phyloP scores from a whole-genome alignment of 1,284 basidiomycete genomes.

The Neonothopanus nambi region DNA sequence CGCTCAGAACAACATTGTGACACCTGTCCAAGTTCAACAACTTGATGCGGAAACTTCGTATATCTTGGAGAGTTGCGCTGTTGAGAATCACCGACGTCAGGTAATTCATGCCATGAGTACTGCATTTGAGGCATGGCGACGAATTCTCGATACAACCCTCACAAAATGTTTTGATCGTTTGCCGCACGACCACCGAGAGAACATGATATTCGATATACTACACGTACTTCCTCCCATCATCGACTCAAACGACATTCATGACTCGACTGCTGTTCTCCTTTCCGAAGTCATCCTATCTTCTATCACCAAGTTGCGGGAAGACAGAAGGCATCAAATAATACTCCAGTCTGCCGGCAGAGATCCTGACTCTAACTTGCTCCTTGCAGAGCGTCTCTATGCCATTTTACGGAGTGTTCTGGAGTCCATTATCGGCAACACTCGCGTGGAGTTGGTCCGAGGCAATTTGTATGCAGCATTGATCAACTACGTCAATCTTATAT shows the following conservation, averaged over 20 bases:
- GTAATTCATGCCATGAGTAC: constrained; percentile 70
- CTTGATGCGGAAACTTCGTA: constrained; percentile 73
- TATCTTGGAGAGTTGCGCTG: constrained; percentile 78
- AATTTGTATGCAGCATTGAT: constrained; percentile 92
- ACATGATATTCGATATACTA: constrained; percentile 85
- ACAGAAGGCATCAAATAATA: constrained; percentile 65
- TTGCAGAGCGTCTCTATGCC: constrained; percentile 76
- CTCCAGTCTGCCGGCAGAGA: constrained; percentile 66
- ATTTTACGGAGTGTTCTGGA: constrained; percentile 81
- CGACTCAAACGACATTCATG: constrained; percentile 59
- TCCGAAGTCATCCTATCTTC: constrained; percentile 81
- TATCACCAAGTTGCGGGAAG: constrained; percentile 83
- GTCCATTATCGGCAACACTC: constrained; percentile 76
- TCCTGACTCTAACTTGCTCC: constrained; percentile 64
- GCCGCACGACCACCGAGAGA: constrained; percentile 78
- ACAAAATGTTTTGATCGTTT: constrained; percentile 83
- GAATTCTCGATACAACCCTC: constrained; percentile 79
- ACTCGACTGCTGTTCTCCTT: constrained; percentile 76
- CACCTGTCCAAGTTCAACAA: constrained; percentile 63
- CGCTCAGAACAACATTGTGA: constrained; percentile 66
- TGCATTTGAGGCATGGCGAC: constrained; percentile 82
- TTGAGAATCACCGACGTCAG: constrained; percentile 86
- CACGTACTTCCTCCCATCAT: constrained; percentile 71
- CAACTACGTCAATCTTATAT: constrained; percentile 82
- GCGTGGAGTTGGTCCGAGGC: constrained; percentile 89